Evolutionary conservation across 2,329 filamentous ascomycete genomes (phyloP), one percentile per base, ranked within the genome.

Genomic region (Seiridium cupressi): DNA sequence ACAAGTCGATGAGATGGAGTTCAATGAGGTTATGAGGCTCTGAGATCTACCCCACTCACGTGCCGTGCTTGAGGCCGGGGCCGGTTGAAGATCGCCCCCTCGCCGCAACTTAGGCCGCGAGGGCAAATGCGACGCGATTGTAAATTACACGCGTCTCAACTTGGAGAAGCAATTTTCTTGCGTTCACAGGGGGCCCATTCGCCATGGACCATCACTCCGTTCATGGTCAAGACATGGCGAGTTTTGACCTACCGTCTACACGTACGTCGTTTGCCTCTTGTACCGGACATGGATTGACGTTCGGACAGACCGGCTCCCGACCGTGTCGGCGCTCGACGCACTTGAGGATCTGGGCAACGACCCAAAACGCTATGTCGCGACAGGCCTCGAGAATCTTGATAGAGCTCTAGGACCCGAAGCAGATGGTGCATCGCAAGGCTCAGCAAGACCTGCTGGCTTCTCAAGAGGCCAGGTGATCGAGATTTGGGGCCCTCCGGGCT

Each of bases 401-500:
- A 68, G 69, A 49, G 71, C 74, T 3, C 73, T 89, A 60, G 72
- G 73, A 32, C 44, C 46, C 36, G 44, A 40, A 5, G n/a, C 32
- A 11, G 55, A 49, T 31, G 73, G 72, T 58, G 64, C 68, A 42
- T 51, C 58, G 13, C 26, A 51, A n/a, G 63, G 62, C 26, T 47
- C 65, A 9, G 56, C 36, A 44, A 57, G 59, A 55, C 64, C 62
- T 58, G 81, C 83, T 18, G 93, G 92, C 3, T 79, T 96, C 53
- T 83, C 83, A 62, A 85, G 88, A 60, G 92, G 93, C 11, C 90
- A 92, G 72, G 82, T 97, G 47, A 91, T 90, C 3, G 94, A 98
- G 74, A 78, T 97, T 55, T 96, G 91, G 84, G 94, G 94, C 0
- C 92, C 93, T 9, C 89, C 92, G 7, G 93, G 93, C 1, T 85